Base-by-base conservation (phyloP, 352 stramenopile species). In the Phytophthora ramorum region DNA sequence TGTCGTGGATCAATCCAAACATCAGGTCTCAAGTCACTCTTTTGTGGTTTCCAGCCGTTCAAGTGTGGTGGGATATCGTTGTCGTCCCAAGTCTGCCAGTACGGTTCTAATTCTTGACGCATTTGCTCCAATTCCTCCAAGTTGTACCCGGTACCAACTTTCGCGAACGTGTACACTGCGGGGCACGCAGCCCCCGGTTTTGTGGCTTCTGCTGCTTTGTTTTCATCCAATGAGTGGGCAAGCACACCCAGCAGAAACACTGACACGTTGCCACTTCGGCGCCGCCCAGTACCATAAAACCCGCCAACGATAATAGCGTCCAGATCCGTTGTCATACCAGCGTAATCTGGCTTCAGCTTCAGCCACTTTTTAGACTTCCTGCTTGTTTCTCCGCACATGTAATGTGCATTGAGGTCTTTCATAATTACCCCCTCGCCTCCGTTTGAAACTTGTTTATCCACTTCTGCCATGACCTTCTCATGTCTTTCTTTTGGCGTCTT, bases 301-400 rank as follows among this genome's bases (percentile, higher is more conserved):
- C 85, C 88, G 14, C 87, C 88, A 19, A 96, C 69, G 52, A 96
- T 94, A 17, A 96, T 52, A 41, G 83, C 76, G 49, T 96, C 87
- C 9, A 96, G 49, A 37, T 94, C 83, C 14, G 83, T 92, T 9
- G 87, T 92, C 83, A 96, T 94, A 9, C 86, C 88, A 2, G 87
- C 88, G 55, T 95, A 96, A 66, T 96, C 86, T 6, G 87, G 87
- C 51, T 96, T 96, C 38, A 96, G 70, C 46, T 96, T 96, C 70
- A 96, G 77, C 88, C 88, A 96, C 24, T 85, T 91, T 60, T 92
- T 90, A 13, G 83, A 76, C 65, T 87, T 87, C 3, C 86, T 78
- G 58, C 85, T 91, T 45, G 67, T 90, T 58, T 96, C 88, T 22
- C 86, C 88, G 45, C 86, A 96, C 85, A 96, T 95, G 41, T 96